Conservation (phyloP, 306 rosid species). For the Trifolium pratense region DNA sequence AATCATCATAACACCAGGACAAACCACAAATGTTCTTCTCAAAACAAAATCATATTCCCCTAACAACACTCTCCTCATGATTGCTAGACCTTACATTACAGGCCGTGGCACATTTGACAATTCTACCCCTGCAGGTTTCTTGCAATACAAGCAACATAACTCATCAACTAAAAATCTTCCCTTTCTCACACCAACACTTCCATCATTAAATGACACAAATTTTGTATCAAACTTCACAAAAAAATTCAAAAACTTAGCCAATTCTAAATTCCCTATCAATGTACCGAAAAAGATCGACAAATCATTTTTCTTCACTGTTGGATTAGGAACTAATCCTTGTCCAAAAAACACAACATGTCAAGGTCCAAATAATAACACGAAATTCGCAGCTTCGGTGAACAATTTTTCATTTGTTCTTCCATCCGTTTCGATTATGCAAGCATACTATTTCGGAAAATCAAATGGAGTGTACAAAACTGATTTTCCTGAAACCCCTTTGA, state of each 20-base stretch:
- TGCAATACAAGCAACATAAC: slow-evolving; percentile 51
- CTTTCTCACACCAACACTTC: slow-evolving; percentile 60
- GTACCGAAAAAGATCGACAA: slow-evolving; percentile 68
- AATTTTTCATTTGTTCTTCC: slow-evolving; percentile 79
- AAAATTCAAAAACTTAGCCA: slow-evolving; percentile 61
- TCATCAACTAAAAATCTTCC: slow-evolving; percentile 38
- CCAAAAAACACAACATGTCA: slow-evolving; percentile 77
- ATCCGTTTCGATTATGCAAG: slow-evolving; percentile 61
- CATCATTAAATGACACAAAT: slow-evolving; percentile 69
- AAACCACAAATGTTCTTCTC: slow-evolving; percentile 73
- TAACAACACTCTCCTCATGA: slow-evolving; percentile 68
- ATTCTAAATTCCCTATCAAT: slow-evolving; percentile 59
- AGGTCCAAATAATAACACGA: slow-evolving; percentile 73
- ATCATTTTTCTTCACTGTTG: slow-evolving; percentile 67
- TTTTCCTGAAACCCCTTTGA: slow-evolving; percentile 62
- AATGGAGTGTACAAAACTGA: slow-evolving; percentile 64
- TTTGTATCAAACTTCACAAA: slow-evolving; percentile 57
- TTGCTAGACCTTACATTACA: slow-evolving; percentile 64
- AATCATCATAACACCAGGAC: slow-evolving; percentile 70
- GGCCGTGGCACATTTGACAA: slow-evolving; percentile 74
- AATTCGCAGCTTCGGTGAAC: slow-evolving; percentile 70
- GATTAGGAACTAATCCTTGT: slow-evolving; percentile 78
- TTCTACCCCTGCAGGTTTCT: slow-evolving; percentile 70
- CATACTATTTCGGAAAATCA: slow-evolving; percentile 54
- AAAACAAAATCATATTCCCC: slow-evolving; percentile 59